Percentiles rank a stretch among this genome's conserved stretches.
These are phyloP conservation scores for Firmiana major DNA, from an alignment of 345 rosid genomes.

Conservation along the genomic window DNA sequence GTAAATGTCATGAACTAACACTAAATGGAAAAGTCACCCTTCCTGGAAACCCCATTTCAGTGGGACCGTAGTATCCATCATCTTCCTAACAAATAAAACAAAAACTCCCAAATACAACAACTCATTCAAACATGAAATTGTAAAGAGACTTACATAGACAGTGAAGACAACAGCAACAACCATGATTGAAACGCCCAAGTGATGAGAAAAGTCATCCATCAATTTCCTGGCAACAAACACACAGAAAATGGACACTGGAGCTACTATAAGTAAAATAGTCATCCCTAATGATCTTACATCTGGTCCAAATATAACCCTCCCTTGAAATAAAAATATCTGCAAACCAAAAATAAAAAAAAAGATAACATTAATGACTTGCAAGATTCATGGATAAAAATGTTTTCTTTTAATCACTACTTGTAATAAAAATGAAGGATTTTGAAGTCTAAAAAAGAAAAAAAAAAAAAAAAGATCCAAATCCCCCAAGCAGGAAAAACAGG, in stretches of 20 bases:
- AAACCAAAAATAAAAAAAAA: slow-evolving; percentile 5
- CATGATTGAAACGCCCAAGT: slow-evolving; percentile 69
- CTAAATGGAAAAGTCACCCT: background rate
- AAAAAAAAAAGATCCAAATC: background rate
- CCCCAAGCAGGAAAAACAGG: background rate
- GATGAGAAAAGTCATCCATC: slow-evolving; percentile 62
- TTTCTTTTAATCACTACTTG: background rate
- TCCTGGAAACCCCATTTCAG: background rate
- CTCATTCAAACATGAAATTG: background rate
- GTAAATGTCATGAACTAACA: background rate
- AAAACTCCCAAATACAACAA: background rate
- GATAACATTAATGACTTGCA: background rate
- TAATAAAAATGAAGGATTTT: background rate
- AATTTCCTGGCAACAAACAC: slow-evolving; percentile 79
- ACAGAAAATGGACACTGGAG: slow-evolving; percentile 75
- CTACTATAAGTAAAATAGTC: slow-evolving; percentile 79
- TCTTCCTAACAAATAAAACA: background rate
- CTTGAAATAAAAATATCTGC: slow-evolving; percentile 87
- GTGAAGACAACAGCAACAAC: slow-evolving; percentile 62
- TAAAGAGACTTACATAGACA: slow-evolving; percentile 49
- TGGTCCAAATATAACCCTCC: slow-evolving; percentile 96
- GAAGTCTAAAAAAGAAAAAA: background rate
- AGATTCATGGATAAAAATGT: background rate
- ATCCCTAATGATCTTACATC: slow-evolving; percentile 87
- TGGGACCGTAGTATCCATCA: background rate